Percentiles rank a stretch among this genome's conserved stretches.
These are phyloP conservation scores for Cercospora zeina DNA, from an alignment of 2,329 filamentous ascomycete genomes.

Conservation along the genomic window DNA sequence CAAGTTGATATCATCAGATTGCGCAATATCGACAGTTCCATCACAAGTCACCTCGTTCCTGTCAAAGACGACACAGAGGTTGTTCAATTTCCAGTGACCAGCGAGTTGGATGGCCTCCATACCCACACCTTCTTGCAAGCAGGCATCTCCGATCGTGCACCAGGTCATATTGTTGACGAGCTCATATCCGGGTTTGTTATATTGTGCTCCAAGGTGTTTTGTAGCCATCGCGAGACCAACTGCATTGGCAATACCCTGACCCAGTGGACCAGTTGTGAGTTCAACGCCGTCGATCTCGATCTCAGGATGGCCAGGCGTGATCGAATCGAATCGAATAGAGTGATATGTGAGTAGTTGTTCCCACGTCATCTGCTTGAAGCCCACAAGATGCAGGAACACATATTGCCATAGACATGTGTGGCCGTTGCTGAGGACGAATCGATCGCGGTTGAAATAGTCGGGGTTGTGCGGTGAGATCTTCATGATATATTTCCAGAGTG, in stretches of 20 bases:
- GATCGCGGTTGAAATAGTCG: conserved; percentile 61
- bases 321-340: conserved; percentile 49
- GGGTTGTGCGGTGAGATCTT: conserved; percentile 58
- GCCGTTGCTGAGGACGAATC: conserved; percentile 63
- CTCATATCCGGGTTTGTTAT: conserved; percentile 53
- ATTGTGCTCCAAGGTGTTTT: conserved; percentile 57
- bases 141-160: conserved; percentile 61
- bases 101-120: conserved; percentile 61
- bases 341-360: conserved; percentile 59
- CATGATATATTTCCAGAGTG: conserved; percentile 65
- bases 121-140: conserved; percentile 59
- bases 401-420: conserved; percentile 61
- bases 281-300: conserved; percentile 60
- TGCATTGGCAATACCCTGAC: conserved; percentile 60
- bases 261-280: conserved; percentile 61
- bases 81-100: conserved; percentile 57
- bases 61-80: conserved; percentile 59
- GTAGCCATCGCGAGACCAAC: conserved; percentile 61
- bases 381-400: conserved; percentile 52
- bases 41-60: conserved; percentile 63
- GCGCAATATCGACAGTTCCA: conserved; percentile 54
- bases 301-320: conserved; percentile 55
- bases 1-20: conserved; percentile 57
- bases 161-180: conserved; percentile 56
- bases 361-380: conserved; percentile 57